Evolutionary conservation across 1,284 basidiomycete species (phyloP), one percentile per base, ranked within the genome.

Genomic region (Puccinia hordei): DNA sequence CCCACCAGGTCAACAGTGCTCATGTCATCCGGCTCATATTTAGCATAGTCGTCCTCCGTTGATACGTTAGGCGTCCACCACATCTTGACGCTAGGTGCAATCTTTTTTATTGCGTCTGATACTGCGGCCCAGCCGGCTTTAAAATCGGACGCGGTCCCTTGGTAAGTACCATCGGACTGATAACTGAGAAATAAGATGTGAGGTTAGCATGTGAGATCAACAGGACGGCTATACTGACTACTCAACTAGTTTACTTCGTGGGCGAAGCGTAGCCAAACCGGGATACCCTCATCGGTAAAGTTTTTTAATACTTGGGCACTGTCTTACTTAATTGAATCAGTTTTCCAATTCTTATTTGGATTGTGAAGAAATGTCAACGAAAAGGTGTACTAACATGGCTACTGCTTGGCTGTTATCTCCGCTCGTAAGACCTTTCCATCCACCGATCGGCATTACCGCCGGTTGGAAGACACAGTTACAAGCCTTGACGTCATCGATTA

Each of bases 261-360:
- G 3, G 83, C 86, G 57, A 86, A 86, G 24, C 86, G 83, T 19
- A 86, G 81, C 78, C 85, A 84, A 66, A 86, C 86, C 61, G 85
- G 84, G 59, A 86, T 82, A 22, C 86, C 86, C n/a, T 83, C 82
- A 80, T 86, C 86, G 65, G 85, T 85, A 83, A 86, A 86, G 73
- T 84, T 80, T 82, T 86, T 86, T 84, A 86, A 84, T 41, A 86
- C 85, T 0, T 84, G 82, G 24, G 77, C 77, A 51, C 77, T 79
- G 59, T 3, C 33, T 22, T 74, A 0, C 27, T n/a, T 33, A 19
- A n/a, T 13, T n/a, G 22, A 44, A 4, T 75, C 44, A 61, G 44
- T 63, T 8, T 22, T 30, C 3, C 4, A 9, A 1, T 24, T 19
- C 17, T 15, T 27, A 38, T 19, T 22, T 30, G 17, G 30, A n/a